Conservation (phyloP, 257 asterid genomes). For the Rehmannia glutinosa region DNA sequence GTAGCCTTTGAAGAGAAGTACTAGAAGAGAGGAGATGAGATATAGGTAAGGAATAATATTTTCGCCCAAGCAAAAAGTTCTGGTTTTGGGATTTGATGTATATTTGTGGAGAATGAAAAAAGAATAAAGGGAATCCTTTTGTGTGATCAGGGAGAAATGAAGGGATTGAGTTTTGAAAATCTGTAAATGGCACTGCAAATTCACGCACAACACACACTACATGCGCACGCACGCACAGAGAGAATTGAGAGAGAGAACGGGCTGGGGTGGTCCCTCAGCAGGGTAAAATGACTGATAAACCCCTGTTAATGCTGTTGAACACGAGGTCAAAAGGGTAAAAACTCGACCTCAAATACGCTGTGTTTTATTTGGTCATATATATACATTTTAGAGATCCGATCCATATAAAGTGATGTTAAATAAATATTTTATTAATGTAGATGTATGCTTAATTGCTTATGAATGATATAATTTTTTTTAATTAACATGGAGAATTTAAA, state of each 20-base stretch:
- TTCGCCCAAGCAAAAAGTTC: too few relatives aligned
- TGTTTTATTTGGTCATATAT: too few relatives aligned
- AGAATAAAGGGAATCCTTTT: background rate
- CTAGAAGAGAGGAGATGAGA: background rate
- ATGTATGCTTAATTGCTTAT: too few relatives aligned
- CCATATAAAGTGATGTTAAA: too few relatives aligned
- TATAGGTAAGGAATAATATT: too few relatives aligned
- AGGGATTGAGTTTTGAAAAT: background rate
- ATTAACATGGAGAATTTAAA: too few relatives aligned
- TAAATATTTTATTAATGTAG: too few relatives aligned
- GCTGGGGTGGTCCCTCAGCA: slow-evolving; percentile 12
- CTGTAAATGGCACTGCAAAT: background rate
- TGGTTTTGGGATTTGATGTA: background rate
- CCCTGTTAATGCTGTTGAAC: background rate
- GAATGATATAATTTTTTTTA: too few relatives aligned
- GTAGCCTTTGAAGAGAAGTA: background rate
- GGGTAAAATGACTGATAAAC: slow-evolving; percentile 4
- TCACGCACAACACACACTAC: slow-evolving; percentile 9
- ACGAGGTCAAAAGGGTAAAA: background rate
- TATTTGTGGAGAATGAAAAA: background rate
- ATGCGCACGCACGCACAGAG: background rate
- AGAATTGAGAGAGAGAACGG: background rate
- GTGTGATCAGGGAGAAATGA: background rate
- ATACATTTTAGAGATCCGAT: too few relatives aligned
- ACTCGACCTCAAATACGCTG: background rate